Base-by-base conservation (phyloP, 106 monocot genomes). In the Iris macrosiphon region DNA sequence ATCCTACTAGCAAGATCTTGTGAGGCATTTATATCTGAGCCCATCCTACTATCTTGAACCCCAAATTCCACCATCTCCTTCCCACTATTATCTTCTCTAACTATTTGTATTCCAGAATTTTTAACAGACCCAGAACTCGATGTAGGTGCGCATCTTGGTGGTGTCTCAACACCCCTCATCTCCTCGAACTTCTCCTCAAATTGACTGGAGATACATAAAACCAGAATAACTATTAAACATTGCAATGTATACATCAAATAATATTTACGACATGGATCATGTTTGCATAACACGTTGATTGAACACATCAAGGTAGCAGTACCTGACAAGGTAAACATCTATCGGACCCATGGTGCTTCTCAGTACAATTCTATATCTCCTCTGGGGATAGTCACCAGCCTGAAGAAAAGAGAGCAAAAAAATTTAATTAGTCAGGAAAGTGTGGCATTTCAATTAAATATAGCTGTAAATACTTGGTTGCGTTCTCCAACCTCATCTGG, bases 281-380 rank as follows among this genome's bases (percentile, higher is more conserved):
- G 8, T 61, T 31, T 47, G 29, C 45, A 47, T 32, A 11, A 27
- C 20, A 32, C 13, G n/a, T n/a, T 3, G 21, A 8, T 25, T 52
- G 3, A 21, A n/a, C n/a, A n/a, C n/a, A n/a, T n/a, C n/a, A 53
- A 8, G 12, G 18, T n/a, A n/a, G 13, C 13, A 34, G 64, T 82
- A 95, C 94, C 94, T 95, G 13, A 95, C 82, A 45, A 95, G 81
- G 65, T 95, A 89, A 51, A 89, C 79, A 82, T 95, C 89, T 53
- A 89, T 95, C 14, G 81, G 75, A 26, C 94, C 94, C 94, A 85
- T 82, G 42, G 75, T 89, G 62, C 94, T 95, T 74, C 94, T 65
- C 24, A 95, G 46, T 19, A 89, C 78, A 55, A 95, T 76, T 65
- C 89, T 85, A 51, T 89, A 95, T 69, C 94, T 85, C 67, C 89